Evolutionary conservation across 2,329 filamentous ascomycete genomes (phyloP).

Genomic region (Sphaerulina populicola): DNA sequence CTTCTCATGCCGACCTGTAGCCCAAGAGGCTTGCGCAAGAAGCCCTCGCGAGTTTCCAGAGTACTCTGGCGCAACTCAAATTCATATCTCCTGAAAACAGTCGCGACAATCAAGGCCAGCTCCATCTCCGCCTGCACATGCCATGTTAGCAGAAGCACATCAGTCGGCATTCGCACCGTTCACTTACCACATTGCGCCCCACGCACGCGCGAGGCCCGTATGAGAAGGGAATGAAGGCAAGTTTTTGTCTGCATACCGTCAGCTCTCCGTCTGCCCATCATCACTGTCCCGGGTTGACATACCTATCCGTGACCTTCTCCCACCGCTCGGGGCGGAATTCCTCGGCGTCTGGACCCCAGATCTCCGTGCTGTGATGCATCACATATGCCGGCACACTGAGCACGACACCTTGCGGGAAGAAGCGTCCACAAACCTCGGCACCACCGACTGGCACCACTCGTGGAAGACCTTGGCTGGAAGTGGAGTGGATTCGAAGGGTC

Average conservation of each 20-base stretch:
- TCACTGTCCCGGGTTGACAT: not conserved
- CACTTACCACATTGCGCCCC: constrained; percentile 34
- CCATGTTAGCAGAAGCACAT: constrained; percentile 16
- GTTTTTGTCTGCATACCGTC: constrained; percentile 28
- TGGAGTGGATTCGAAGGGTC: constrained; percentile 77
- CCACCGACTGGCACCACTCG: constrained; percentile 62
- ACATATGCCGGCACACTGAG: constrained; percentile 37
- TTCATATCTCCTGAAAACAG: constrained; percentile 32
- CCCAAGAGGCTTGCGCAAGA: constrained; percentile 31
- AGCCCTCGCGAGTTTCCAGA: constrained; percentile 32
- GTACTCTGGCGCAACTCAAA: constrained; percentile 32
- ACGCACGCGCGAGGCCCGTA: constrained; percentile 39
- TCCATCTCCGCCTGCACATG: constrained; percentile 34
- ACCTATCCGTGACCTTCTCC: constrained; percentile 34
- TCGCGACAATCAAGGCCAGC: constrained; percentile 35
- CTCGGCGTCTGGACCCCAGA: constrained; percentile 38
- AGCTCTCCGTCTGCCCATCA: constrained; percentile 4
- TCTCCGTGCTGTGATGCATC: constrained; percentile 36
- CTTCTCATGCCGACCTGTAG: constrained; percentile 25
- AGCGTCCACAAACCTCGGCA: constrained; percentile 55
- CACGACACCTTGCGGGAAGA: constrained; percentile 51
- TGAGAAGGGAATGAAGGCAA: constrained; percentile 37
- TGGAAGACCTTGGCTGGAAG: constrained; percentile 76
- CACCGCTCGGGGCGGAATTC: constrained; percentile 36
- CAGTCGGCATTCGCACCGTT: constrained; percentile 22